Evolutionary conservation across 2,329 filamentous ascomycete species (phyloP).

Genomic region (Arthroderma uncinatum): DNA sequence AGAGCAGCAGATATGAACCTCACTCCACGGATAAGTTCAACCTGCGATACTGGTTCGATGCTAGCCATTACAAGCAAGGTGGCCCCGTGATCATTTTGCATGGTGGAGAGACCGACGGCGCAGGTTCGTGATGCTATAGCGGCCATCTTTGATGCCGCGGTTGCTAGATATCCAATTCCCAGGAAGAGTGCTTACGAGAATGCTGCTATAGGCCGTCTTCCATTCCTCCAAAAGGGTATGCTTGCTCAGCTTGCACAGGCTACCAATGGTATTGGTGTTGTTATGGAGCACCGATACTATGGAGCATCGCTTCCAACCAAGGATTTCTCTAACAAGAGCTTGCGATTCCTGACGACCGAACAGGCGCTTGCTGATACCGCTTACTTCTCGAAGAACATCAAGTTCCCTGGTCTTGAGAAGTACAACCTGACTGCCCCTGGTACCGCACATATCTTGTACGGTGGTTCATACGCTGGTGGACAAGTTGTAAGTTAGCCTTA

Average conservation of each 20-base stretch:
- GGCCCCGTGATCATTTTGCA: constrained; percentile 72
- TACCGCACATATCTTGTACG: constrained; percentile 67
- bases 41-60: constrained; percentile 75
- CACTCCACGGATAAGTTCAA: constrained; percentile 58
- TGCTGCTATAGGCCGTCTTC: constrained; percentile 46
- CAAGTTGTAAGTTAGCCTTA: constrained; percentile 41
- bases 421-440: constrained; percentile 53
- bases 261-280: constrained; percentile 62
- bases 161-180: background rate
- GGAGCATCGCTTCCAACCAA: constrained; percentile 59
- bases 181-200: background rate
- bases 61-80: constrained; percentile 60
- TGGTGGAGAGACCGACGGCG: constrained; percentile 55
- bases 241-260: constrained; percentile 58
- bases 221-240: constrained; percentile 67
- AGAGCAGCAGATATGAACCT: constrained; percentile 65
- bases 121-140: constrained; percentile 10
- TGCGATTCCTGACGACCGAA: constrained; percentile 74
- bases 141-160: background rate
- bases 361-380: constrained; percentile 71
- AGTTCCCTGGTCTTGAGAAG: constrained; percentile 59
- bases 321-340: constrained; percentile 55
- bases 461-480: constrained; percentile 72
- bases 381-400: constrained; percentile 65
- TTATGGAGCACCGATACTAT: constrained; percentile 83